These are phyloP conservation scores for Pichia rugopelliculosa DNA, from an alignment of 805 yeast species.

Conservation along the genomic window DNA sequence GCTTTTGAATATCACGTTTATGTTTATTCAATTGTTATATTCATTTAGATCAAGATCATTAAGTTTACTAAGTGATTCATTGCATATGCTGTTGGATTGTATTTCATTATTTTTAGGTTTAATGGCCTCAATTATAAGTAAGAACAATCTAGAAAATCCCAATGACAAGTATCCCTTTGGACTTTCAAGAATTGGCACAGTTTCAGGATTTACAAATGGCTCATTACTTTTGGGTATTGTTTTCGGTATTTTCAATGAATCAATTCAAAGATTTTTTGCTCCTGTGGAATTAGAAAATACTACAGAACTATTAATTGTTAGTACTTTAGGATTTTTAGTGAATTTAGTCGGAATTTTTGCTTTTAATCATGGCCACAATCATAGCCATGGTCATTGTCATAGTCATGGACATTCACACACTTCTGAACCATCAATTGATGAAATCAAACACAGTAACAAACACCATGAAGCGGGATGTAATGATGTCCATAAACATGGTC, in stretches of 20 bases:
- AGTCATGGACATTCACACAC: slow-evolving; percentile 21
- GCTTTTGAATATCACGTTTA: slow-evolving; percentile 79
- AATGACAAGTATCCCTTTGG: slow-evolving; percentile 70
- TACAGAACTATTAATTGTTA: slow-evolving; percentile 77
- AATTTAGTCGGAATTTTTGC: slow-evolving; percentile 92
- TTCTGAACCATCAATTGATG: background rate
- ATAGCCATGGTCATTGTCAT: slow-evolving; percentile 22
- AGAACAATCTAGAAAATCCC: slow-evolving; percentile 22
- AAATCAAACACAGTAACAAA: background rate
- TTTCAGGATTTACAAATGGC: slow-evolving; percentile 95
- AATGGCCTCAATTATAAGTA: slow-evolving; percentile 59
- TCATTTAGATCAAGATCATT: slow-evolving; percentile 89
- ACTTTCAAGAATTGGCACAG: slow-evolving; percentile 72
- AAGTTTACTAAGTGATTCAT: slow-evolving; percentile 85
- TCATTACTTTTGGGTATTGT: slow-evolving; percentile 82
- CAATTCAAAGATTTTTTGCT: slow-evolving; percentile 67
- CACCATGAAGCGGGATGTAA: background rate
- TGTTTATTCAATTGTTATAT: slow-evolving; percentile 88
- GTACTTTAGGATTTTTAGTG: slow-evolving; percentile 76
- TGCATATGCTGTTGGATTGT: slow-evolving; percentile 96
- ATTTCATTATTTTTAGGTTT: slow-evolving; percentile 83
- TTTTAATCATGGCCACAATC: slow-evolving; percentile 54
- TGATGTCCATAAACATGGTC: background rate
- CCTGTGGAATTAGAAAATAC: slow-evolving; percentile 78
- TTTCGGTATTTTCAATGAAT: slow-evolving; percentile 80